phyloP scores from a whole-genome alignment of 306 rosid species.

The Lathyrus aphaca region DNA sequence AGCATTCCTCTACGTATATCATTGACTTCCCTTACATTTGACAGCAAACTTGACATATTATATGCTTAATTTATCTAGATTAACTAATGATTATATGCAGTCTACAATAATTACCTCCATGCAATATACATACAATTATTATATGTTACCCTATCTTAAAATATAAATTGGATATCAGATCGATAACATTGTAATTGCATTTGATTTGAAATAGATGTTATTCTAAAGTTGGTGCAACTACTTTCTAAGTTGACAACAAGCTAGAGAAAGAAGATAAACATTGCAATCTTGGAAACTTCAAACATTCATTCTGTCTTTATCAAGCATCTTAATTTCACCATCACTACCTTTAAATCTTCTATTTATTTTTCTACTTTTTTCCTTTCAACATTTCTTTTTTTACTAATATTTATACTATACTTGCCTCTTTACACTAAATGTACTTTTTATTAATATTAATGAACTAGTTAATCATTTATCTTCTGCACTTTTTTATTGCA shows the following conservation, averaged over 20 bases:
- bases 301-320: conserved; percentile 41
- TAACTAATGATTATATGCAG: neutral
- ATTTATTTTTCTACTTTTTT: conserved; percentile 14
- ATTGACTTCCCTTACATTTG: neutral
- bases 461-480: conserved; percentile 4
- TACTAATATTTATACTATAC: conserved; percentile 19
- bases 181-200: neutral
- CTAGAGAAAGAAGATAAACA: conserved; percentile 29
- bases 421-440: conserved; percentile 34
- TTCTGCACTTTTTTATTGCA: neutral
- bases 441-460: conserved; percentile 19
- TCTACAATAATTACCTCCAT: neutral
- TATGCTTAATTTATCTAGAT: neutral
- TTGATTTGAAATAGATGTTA: conserved; percentile 44
- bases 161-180: no score
- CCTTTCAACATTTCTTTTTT: conserved; percentile 1
- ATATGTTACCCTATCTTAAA: no score
- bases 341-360: conserved; percentile 39
- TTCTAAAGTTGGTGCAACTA: conserved; percentile 58
- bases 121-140: no score
- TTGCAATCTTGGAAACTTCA: conserved; percentile 37
- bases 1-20: neutral
- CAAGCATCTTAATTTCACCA: conserved; percentile 36
- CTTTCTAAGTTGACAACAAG: conserved; percentile 52
- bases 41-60: neutral